Evolutionary conservation across 2,329 filamentous ascomycete genomes (phyloP).

Genomic region (Aspergillus floridensis): DNA sequence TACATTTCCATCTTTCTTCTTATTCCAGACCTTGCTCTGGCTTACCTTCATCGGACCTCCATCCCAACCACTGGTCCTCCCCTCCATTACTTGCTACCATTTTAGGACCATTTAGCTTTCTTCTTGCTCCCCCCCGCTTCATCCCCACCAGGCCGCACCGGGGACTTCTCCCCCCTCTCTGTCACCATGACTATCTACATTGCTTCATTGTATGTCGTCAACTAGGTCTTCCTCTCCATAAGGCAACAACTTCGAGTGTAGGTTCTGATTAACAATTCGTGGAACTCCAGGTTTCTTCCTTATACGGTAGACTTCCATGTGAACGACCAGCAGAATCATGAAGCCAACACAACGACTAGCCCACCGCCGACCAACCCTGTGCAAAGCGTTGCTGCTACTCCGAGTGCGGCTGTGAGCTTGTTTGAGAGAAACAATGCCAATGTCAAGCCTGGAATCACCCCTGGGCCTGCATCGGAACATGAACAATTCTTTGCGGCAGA

Average conservation of each 20-base stretch:
- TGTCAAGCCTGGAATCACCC: constrained; percentile 32
- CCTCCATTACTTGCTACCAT: not conserved
- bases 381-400: constrained; percentile 26
- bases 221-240: not conserved
- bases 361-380: constrained; percentile 23
- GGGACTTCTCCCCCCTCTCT: constrained; percentile 4
- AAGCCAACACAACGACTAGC: constrained; percentile 40
- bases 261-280: constrained; percentile 6
- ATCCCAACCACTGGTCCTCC: not conserved
- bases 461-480: constrained; percentile 43
- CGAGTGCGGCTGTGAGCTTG: constrained; percentile 32
- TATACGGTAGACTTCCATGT: constrained; percentile 87
- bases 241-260: not conserved
- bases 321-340: constrained; percentile 40
- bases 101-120: not conserved
- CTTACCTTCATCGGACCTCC: not conserved
- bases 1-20: constrained; percentile 5
- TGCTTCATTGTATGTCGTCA: constrained; percentile 52
- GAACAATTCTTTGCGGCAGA: constrained; percentile 40
- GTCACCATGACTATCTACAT: constrained; percentile 59
- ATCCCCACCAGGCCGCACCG: not conserved
- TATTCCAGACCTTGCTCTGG: not conserved
- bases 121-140: not conserved
- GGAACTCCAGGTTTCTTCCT: constrained; percentile 71
- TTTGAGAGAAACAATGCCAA: constrained; percentile 31